Base-by-base conservation (phyloP, 805 yeast species). In the Pichia eremophila region DNA sequence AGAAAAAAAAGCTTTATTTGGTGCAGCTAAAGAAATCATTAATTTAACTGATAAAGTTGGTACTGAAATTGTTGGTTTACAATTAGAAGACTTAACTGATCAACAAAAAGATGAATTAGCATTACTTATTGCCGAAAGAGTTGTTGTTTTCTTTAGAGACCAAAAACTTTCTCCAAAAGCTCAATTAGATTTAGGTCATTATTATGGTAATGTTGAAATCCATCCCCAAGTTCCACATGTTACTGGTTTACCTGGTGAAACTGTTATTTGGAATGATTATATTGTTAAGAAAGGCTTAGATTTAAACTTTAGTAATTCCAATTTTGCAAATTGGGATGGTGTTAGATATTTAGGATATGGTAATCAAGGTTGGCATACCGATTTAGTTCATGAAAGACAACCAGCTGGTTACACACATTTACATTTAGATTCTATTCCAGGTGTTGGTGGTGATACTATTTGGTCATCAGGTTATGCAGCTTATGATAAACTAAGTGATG, bases 401-500 rank as follows among this genome's bases (percentile, higher is more conserved):
- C 81, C 83, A 7, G 75, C 83, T 2, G 79, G 78, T 22, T 65
- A 72, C 53, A 77, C 83, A 5, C 74, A 72, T 51, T 65, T 79
- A 54, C 77, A 76, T 54, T 66, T 71, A 53, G 78, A 76, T 56
- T 64, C 75, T n/a, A 65, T 74, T 54, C 78, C 77, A 17, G 54
- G 51, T 1, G 71, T 71, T 39, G 81, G 81, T 46, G 82, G 81
- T 51, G 81, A 77, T 56, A 77, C 81, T 8, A 51, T 67, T 8
- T 77, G 78, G 77, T 60, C 74, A 5, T 71, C 77, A 36, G 81
- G 81, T n/a, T 77, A 76, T 54, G 81, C 70, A 35, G 78, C 80
- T 28, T 77, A 72, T 56, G 81, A 77, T 53, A 73, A 73, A 59
- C 63, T 77, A 47, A 74, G 79, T 11, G 75, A 76, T 18, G 72